Evolutionary conservation across 1,139 yeast genomes (phyloP).

Genomic region (Geotrichum macrosporum): DNA sequence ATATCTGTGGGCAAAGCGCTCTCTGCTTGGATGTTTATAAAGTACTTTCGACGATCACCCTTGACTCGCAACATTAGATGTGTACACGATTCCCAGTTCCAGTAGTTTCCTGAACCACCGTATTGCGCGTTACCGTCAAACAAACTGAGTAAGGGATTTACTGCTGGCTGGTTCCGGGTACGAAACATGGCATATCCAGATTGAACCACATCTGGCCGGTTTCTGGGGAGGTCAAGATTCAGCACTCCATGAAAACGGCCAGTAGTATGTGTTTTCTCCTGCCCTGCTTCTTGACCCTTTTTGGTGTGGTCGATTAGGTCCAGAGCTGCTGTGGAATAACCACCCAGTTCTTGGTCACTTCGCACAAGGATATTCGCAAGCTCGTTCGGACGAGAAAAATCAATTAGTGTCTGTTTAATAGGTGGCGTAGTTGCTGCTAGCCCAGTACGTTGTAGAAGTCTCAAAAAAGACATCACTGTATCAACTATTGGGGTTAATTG

Average conservation of each 20-base stretch:
- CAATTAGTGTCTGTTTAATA: constrained; percentile 42
- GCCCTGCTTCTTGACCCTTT: not conserved
- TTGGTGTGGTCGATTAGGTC: constrained; percentile 40
- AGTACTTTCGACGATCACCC: constrained; percentile 71
- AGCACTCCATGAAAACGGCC: constrained; percentile 62
- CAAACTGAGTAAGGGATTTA: constrained; percentile 28
- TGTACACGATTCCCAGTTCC: constrained; percentile 62
- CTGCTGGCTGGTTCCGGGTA: constrained; percentile 52
- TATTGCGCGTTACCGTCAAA: constrained; percentile 29
- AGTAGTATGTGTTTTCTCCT: not conserved
- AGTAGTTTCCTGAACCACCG: constrained; percentile 30
- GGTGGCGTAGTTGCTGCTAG: constrained; percentile 21
- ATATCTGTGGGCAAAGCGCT: constrained; percentile 74
- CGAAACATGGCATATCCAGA: constrained; percentile 88
- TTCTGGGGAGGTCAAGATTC: constrained; percentile 69
- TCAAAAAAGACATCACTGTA: constrained; percentile 19
- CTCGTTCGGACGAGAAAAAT: constrained; percentile 49
- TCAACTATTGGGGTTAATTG: not conserved
- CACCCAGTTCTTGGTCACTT: constrained; percentile 72
- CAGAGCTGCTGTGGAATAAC: constrained; percentile 64
- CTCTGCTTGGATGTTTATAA: constrained; percentile 77
- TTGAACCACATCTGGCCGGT: constrained; percentile 61
- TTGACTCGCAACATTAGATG: constrained; percentile 65
- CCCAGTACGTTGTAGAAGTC: constrained; percentile 19
- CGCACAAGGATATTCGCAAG: constrained; percentile 53